A percentile compares a stretch with the other conserved stretches of the same genome.
Evolutionary conservation across 768 basidiomycete genomes (phyloP).

Genomic region (Lentinus tigrinus): DNA sequence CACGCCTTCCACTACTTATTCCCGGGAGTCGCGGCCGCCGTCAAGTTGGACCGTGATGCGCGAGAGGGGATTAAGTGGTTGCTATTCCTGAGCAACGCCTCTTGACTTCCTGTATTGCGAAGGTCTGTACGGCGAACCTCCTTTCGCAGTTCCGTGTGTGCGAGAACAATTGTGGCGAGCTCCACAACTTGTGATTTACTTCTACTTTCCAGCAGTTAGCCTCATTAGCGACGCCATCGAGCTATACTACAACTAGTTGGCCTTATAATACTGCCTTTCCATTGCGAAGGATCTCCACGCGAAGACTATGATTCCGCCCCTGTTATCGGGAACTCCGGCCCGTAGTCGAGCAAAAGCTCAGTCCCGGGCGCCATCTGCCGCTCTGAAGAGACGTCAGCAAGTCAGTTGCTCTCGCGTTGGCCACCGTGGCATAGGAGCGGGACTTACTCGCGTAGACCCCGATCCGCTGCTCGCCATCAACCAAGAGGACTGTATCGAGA

Average conservation of each 20-base stretch:
- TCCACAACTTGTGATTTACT: too few species aligned
- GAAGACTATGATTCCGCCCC: too few species aligned
- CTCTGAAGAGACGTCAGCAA: slow-evolving; percentile 27
- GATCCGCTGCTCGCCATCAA: slow-evolving; percentile 69
- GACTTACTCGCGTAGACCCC: slow-evolving; percentile 57
- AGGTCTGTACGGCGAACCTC: too few species aligned
- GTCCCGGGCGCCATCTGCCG: slow-evolving; percentile 39
- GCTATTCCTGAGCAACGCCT: neutral
- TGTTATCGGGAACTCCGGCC: slow-evolving; percentile 42
- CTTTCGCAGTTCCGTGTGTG: too few species aligned
- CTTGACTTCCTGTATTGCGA: neutral
- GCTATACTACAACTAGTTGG: too few species aligned
- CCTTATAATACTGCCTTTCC: too few species aligned
- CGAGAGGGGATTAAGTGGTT: slow-evolving; percentile 22
- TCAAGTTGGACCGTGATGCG: slow-evolving; percentile 18
- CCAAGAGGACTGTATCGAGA: slow-evolving; percentile 43
- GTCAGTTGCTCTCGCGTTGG: neutral
- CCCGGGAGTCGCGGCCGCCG: slow-evolving; percentile 3
- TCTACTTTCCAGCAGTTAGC: too few species aligned
- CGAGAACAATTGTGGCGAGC: too few species aligned
- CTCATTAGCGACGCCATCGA: too few species aligned
- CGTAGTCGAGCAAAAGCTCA: slow-evolving; percentile 62
- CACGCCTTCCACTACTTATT: slow-evolving; percentile 17
- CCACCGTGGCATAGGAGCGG: neutral
- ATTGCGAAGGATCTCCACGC: too few species aligned